These are phyloP conservation scores for Exophiala sideris DNA, from an alignment of 2,329 filamentous ascomycete genomes.

Conservation along the genomic window DNA sequence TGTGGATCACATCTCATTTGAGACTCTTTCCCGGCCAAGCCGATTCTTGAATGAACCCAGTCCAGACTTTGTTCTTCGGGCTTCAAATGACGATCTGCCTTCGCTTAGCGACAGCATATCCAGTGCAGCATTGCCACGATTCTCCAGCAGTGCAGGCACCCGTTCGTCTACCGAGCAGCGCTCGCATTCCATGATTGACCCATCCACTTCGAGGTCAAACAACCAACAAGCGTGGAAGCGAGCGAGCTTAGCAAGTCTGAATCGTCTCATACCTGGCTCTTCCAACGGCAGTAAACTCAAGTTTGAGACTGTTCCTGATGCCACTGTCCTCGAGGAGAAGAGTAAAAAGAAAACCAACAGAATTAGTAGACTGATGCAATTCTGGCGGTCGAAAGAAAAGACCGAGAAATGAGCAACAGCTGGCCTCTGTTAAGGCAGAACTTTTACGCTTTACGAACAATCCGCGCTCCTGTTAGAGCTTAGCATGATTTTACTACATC, in stretches of 20 bases:
- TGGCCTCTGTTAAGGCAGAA: background rate
- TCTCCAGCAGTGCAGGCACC: conserved; percentile 43
- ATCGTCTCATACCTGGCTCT: conserved; percentile 43
- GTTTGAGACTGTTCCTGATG: conserved; percentile 35
- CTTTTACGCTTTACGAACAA: conserved; percentile 24
- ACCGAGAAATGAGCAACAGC: conserved; percentile 29
- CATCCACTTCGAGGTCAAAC: conserved; percentile 39
- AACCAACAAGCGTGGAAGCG: conserved; percentile 38
- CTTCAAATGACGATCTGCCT: conserved; percentile 48
- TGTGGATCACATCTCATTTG: conserved; percentile 39
- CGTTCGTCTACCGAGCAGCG: conserved; percentile 42
- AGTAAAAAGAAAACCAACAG: conserved; percentile 44
- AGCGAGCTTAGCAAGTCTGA: conserved; percentile 48
- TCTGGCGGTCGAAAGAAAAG: conserved; percentile 50
- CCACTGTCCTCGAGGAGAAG: conserved; percentile 39
- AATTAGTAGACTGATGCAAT: conserved; percentile 48
- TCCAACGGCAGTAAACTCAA: conserved; percentile 39
- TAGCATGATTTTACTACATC: conserved; percentile 15
- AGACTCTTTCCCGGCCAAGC: conserved; percentile 40
- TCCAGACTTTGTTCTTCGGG: conserved; percentile 37
- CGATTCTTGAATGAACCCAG: conserved; percentile 33
- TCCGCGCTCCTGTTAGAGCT: conserved; percentile 12
- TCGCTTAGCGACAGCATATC: conserved; percentile 50
- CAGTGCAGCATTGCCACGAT: conserved; percentile 42
- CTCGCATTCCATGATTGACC: conserved; percentile 43